Evolutionary conservation across 2,329 filamentous ascomycete species (phyloP).

Genomic region (Calonectria hongkongensis): DNA sequence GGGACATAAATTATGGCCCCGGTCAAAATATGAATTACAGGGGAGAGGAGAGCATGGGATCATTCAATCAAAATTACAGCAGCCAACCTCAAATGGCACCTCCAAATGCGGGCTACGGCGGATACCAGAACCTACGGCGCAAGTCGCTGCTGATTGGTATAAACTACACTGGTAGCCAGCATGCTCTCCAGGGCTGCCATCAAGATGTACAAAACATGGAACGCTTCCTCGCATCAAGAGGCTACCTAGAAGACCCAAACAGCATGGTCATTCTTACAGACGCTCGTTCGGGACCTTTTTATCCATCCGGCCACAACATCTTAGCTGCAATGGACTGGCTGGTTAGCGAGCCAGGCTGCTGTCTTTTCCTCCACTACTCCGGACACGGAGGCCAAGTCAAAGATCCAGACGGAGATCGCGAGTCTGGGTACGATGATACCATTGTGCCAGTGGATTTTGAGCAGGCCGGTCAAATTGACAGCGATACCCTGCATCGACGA

Average conservation of each 20-base stretch:
- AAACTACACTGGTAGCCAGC: constrained; percentile 9
- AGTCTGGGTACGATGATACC: constrained; percentile 7
- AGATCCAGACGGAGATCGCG: constrained; percentile 10
- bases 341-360: background rate
- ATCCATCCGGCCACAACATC: constrained; percentile 7
- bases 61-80: background rate
- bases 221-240: constrained; percentile 4
- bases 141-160: background rate
- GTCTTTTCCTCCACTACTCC: constrained; percentile 9
- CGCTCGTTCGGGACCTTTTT: constrained; percentile 3
- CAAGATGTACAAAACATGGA: constrained; percentile 14
- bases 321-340: constrained; percentile 12
- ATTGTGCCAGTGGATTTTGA: constrained; percentile 17
- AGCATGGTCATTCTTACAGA: constrained; percentile 18
- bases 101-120: background rate
- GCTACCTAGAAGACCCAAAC: constrained; percentile 5
- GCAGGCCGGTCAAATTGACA: constrained; percentile 7
- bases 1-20: background rate
- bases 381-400: constrained; percentile 7
- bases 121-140: constrained; percentile 3
- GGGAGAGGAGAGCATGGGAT: background rate
- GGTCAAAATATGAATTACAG: constrained; percentile 4
- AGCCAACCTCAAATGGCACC: background rate
- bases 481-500: background rate
- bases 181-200: constrained; percentile 8